phyloP scores from a whole-genome alignment of 2,329 filamentous ascomycete species.

The Ophiostoma angusticollis region DNA sequence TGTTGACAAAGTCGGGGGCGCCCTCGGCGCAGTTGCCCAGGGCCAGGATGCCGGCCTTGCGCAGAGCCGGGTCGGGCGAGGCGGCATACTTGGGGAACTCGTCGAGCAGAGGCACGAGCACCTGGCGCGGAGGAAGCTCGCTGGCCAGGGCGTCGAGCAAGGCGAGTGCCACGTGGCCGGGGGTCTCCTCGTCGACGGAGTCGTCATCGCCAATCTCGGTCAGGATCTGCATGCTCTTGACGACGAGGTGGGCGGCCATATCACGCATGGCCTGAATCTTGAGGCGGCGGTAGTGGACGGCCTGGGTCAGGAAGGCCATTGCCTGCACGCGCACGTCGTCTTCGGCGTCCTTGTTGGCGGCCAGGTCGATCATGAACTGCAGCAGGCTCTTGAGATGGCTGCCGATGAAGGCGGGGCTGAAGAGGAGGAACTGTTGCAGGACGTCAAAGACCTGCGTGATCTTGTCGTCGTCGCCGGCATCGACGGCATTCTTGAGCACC shows the following conservation, averaged over 20 bases:
- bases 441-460: conserved; percentile 88
- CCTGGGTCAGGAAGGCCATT: conserved; percentile 86
- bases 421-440: conserved; percentile 88
- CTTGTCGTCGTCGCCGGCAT: conserved; percentile 71
- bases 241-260: conserved; percentile 74
- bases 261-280: conserved; percentile 83
- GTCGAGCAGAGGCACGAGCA: conserved; percentile 83
- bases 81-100: conserved; percentile 72
- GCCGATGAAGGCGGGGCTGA: conserved; percentile 72
- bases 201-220: conserved; percentile 73
- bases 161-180: conserved; percentile 71
- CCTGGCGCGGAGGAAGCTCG: conserved; percentile 82
- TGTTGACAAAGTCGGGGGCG: conserved; percentile 92
- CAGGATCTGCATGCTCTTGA: conserved; percentile 77
- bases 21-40: conserved; percentile 93
- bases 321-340: conserved; percentile 84
- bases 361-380: conserved; percentile 85
- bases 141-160: conserved; percentile 81
- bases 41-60: conserved; percentile 81
- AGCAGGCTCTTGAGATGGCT: conserved; percentile 81
- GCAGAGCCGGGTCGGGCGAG: conserved; percentile 60
- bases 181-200: conserved; percentile 75
- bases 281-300: conserved; percentile 81
- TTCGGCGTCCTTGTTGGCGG: conserved; percentile 60
- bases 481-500: conserved; percentile 73